These are phyloP conservation scores for Pseudogymnoascus verrucosus DNA, from an alignment of 2,329 filamentous ascomycete species.

Conservation along the genomic window DNA sequence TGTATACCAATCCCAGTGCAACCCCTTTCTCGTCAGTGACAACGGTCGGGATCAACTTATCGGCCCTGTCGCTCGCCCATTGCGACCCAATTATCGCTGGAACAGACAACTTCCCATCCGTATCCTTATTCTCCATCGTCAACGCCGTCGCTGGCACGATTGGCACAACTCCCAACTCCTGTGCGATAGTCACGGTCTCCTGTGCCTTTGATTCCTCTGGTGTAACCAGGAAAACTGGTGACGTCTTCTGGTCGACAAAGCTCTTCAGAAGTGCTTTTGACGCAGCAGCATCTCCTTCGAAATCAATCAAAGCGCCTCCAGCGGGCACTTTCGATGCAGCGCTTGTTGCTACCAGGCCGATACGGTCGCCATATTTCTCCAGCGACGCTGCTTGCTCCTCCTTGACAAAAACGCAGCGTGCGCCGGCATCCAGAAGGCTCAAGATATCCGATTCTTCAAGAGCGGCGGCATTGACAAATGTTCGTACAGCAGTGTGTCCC, in stretches of 20 bases:
- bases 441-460: constrained; percentile 64
- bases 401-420: constrained; percentile 74
- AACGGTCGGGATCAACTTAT: constrained; percentile 79
- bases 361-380: constrained; percentile 46
- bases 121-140: constrained; percentile 57
- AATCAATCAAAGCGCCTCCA: constrained; percentile 27
- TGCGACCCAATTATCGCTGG: constrained; percentile 64
- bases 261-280: constrained; percentile 18
- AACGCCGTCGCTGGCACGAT: constrained; percentile 65
- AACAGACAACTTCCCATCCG: constrained; percentile 51
- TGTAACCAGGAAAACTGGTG: constrained; percentile 24
- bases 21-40: constrained; percentile 83
- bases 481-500: constrained; percentile 44
- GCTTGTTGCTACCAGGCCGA: constrained; percentile 37
- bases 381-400: constrained; percentile 57
- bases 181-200: constrained; percentile 18
- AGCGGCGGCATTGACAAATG: constrained; percentile 69
- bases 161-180: constrained; percentile 47
- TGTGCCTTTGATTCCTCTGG: constrained; percentile 14
- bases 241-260: constrained; percentile 20
- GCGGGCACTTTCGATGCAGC: constrained; percentile 18
- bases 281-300: constrained; percentile 36
- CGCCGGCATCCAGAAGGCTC: constrained; percentile 75
- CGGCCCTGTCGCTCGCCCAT: constrained; percentile 73
- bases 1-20: constrained; percentile 87